These are phyloP conservation scores for Aureobasidium sp. DNA, from an alignment of 2,329 filamentous ascomycete species.

Conservation along the genomic window DNA sequence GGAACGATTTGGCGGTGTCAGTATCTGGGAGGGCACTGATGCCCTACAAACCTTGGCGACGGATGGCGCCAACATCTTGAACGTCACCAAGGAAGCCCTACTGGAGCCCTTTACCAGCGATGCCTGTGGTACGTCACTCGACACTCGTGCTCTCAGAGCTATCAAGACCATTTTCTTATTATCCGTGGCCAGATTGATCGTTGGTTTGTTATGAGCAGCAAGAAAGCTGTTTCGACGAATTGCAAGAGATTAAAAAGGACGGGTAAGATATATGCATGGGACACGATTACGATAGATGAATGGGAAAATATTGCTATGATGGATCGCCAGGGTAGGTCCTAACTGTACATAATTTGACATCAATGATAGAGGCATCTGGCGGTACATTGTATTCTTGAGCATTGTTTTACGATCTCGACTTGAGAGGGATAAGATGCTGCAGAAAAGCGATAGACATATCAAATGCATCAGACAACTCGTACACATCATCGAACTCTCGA, in stretches of 20 bases:
- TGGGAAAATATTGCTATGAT: background rate
- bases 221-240: background rate
- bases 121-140: constrained; percentile 9
- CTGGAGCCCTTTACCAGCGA: constrained; percentile 10
- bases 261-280: background rate
- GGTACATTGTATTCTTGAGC: background rate
- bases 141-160: background rate
- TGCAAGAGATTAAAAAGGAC: too few relatives aligned
- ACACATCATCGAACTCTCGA: background rate
- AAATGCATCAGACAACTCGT: background rate
- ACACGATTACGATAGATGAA: background rate
- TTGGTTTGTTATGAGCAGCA: background rate
- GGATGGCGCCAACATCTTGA: background rate
- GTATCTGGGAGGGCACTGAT: constrained; percentile 13
- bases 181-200: constrained; percentile 7
- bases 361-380: background rate
- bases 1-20: constrained; percentile 7
- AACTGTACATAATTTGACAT: background rate
- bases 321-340: background rate
- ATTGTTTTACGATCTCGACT: too few relatives aligned
- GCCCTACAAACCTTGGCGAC: background rate
- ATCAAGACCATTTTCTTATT: background rate
- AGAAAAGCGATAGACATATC: background rate
- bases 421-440: background rate
- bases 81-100: constrained; percentile 9